Evolutionary conservation across 768 basidiomycete species (phyloP).

Genomic region (Amanita jacksonii): DNA sequence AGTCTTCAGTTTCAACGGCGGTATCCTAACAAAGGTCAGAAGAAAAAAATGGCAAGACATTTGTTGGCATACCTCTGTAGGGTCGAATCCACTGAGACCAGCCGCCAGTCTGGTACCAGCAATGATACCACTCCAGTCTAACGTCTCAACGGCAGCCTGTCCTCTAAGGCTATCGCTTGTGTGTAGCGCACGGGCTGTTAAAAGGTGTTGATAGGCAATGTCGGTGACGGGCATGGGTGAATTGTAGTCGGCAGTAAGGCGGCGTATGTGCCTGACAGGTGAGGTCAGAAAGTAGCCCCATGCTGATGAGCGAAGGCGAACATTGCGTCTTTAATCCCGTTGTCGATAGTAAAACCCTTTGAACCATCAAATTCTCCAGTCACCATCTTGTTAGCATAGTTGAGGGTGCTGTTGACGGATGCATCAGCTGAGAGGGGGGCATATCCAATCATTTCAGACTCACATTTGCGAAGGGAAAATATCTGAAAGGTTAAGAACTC

Average conservation of each 20-base stretch:
- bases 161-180: slow-evolving; percentile 35
- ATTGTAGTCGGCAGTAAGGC: slow-evolving; percentile 53
- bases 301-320: slow-evolving; percentile 19
- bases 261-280: slow-evolving; percentile 49
- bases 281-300: neutral
- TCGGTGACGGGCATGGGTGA: slow-evolving; percentile 67
- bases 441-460: no score
- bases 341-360: slow-evolving; percentile 70
- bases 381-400: slow-evolving; percentile 60
- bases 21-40: neutral
- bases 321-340: slow-evolving; percentile 82
- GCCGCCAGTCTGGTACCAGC: slow-evolving; percentile 71
- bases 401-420: slow-evolving; percentile 40
- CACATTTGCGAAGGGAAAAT: slow-evolving; percentile 61
- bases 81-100: slow-evolving; percentile 43
- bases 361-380: slow-evolving; percentile 67
- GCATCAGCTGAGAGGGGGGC: no score
- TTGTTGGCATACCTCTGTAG: slow-evolving; percentile 20
- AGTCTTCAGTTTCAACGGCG: neutral
- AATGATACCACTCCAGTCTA: slow-evolving; percentile 82
- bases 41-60: neutral
- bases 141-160: slow-evolving; percentile 35
- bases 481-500: slow-evolving; percentile 34
- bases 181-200: slow-evolving; percentile 72
- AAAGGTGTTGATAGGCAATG: slow-evolving; percentile 65